phyloP scores from a whole-genome alignment of 2,329 filamentous ascomycete species.

The Aspergillus cejpii region DNA sequence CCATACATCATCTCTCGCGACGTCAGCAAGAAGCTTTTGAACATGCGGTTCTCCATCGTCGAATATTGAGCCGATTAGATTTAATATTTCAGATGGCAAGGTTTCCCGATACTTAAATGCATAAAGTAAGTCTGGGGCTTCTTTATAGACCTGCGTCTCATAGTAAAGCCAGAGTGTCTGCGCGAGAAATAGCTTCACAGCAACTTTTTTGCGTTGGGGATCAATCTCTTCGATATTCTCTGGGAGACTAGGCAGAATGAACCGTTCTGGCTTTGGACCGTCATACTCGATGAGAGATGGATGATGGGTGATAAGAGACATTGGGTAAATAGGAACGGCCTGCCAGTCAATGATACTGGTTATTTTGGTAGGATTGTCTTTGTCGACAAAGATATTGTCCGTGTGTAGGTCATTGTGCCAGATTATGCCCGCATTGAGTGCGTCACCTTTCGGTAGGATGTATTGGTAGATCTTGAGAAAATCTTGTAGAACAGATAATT shows the following conservation, averaged over 20 bases:
- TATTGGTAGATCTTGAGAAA: constrained; percentile 22
- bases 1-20: constrained; percentile 9
- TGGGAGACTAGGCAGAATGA: constrained; percentile 10
- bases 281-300: constrained; percentile 24
- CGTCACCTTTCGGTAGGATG: constrained; percentile 19
- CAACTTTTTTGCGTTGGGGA: constrained; percentile 8
- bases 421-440: constrained; percentile 20
- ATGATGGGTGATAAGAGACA: constrained; percentile 23
- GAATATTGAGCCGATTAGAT: constrained; percentile 10
- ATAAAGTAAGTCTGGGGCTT: constrained; percentile 10
- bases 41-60: constrained; percentile 15
- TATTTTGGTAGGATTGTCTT: constrained; percentile 23
- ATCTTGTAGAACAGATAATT: constrained; percentile 20
- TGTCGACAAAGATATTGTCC: constrained; percentile 31
- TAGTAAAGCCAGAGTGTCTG: constrained; percentile 17
- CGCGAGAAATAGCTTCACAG: constrained; percentile 10
- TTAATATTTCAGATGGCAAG: constrained; percentile 6
- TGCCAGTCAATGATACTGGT: constrained; percentile 35
- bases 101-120: constrained; percentile 11
- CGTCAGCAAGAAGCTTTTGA: constrained; percentile 10
- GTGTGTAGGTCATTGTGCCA: constrained; percentile 30
- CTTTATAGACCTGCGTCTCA: constrained; percentile 12
- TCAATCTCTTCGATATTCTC: constrained; percentile 9
- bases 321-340: constrained; percentile 22
- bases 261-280: constrained; percentile 11